These are phyloP conservation scores for Malassezia arunalokei DNA, from an alignment of 1,284 basidiomycete species.

Conservation along the genomic window DNA sequence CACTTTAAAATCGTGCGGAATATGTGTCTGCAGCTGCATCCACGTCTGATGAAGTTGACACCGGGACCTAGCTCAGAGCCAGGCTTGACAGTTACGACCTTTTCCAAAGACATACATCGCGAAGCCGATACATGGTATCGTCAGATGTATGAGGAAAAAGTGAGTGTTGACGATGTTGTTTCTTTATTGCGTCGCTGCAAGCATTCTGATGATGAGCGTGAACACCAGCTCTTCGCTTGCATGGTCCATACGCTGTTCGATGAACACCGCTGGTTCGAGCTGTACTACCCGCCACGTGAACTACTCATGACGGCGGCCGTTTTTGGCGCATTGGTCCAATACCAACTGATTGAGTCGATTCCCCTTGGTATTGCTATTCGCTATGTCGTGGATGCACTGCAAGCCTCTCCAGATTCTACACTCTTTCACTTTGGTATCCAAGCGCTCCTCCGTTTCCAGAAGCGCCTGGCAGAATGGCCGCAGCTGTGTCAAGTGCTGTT, in stretches of 20 bases:
- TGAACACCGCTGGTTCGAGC: conserved; percentile 99
- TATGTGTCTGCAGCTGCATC: conserved; percentile 85
- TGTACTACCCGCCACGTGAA: conserved; percentile 77
- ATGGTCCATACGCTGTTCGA: conserved; percentile 98
- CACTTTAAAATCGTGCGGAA: conserved; percentile 86
- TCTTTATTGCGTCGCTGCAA: conserved; percentile 72
- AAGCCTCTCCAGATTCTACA: conserved; percentile 66
- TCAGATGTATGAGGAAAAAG: conserved; percentile 86
- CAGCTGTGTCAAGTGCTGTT: conserved; percentile 80
- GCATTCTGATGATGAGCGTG: conserved; percentile 65
- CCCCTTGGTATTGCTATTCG: conserved; percentile 93
- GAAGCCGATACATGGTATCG: conserved; percentile 85
- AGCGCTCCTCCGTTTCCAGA: conserved; percentile 77
- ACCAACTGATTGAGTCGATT: conserved; percentile 83
- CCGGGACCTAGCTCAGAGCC: conserved; percentile 77
- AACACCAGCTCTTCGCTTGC: conserved; percentile 94
- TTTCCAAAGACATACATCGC: conserved; percentile 73
- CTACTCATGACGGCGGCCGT: conserved; percentile 89
- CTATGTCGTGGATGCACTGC: conserved; percentile 83
- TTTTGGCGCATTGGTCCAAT: conserved; percentile 90
- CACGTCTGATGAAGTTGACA: conserved; percentile 86
- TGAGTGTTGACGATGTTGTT: conserved; percentile 87
- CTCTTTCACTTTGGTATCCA: conserved; percentile 92
- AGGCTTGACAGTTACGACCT: conserved; percentile 77
- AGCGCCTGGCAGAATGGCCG: conserved; percentile 80